Evolutionary conservation across 148 eudicot genomes (phyloP).

Genomic region (Nepenthes gracilis): DNA sequence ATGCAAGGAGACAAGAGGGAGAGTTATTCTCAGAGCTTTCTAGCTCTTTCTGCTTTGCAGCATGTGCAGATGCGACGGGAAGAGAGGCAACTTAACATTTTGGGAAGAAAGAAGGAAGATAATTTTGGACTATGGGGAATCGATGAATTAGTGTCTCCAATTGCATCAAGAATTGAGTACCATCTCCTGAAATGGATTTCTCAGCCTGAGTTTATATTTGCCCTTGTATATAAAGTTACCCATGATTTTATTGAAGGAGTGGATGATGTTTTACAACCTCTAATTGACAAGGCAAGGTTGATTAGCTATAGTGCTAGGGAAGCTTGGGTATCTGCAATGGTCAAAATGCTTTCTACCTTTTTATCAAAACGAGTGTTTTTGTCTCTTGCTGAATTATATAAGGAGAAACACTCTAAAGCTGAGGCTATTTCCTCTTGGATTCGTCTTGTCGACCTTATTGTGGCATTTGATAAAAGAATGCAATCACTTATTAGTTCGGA

Average conservation of each 20-base stretch:
- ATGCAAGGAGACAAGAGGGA: slow-evolving; percentile 33
- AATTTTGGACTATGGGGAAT: slow-evolving; percentile 37
- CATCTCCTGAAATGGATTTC: slow-evolving; percentile 36
- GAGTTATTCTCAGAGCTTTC: slow-evolving; percentile 35
- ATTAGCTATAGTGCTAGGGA: slow-evolving; percentile 46
- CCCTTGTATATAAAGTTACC: slow-evolving; percentile 35
- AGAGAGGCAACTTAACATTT: slow-evolving; percentile 13
- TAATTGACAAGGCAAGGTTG: slow-evolving; percentile 41
- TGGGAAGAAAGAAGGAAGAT: slow-evolving; percentile 14
- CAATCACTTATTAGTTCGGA: slow-evolving; percentile 28
- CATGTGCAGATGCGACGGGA: slow-evolving; percentile 30
- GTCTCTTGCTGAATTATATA: slow-evolving; percentile 26
- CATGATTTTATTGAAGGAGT: slow-evolving; percentile 38
- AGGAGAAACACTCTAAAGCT: slow-evolving; percentile 13
- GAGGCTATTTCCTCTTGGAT: slow-evolving; percentile 39
- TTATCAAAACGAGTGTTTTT: slow-evolving; percentile 27
- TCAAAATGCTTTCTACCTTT: slow-evolving; percentile 27
- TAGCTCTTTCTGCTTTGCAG: slow-evolving; percentile 44
- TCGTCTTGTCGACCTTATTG: slow-evolving; percentile 33
- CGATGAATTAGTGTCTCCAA: slow-evolving; percentile 40
- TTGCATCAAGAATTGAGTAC: slow-evolving; percentile 40
- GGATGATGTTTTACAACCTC: slow-evolving; percentile 48
- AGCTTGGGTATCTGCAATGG: slow-evolving; percentile 46
- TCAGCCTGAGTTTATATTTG: slow-evolving; percentile 39
- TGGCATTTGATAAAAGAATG: slow-evolving; percentile 35